phyloP scores from a whole-genome alignment of 2,329 filamentous ascomycete species.

The Phoma sp. region DNA sequence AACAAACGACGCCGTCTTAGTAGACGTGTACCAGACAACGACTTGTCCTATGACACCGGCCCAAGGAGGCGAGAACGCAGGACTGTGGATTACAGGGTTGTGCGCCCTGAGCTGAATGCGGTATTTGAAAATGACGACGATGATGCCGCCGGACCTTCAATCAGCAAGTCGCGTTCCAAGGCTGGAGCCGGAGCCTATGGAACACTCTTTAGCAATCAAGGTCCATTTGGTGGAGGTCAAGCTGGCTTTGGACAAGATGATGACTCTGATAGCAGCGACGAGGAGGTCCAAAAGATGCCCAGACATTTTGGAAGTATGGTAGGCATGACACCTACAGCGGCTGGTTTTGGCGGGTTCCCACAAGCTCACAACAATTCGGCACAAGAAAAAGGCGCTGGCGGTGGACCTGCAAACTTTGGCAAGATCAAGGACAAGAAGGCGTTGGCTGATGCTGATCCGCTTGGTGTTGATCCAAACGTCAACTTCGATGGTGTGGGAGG shows the following conservation, averaged over 20 bases:
- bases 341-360: slow-evolving; percentile 58
- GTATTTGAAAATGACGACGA: slow-evolving; percentile 80
- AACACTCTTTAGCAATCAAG: slow-evolving; percentile 84
- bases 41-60: slow-evolving; percentile 59
- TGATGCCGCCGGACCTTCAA: slow-evolving; percentile 70
- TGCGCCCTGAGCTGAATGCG: slow-evolving; percentile 72
- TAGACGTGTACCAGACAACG: slow-evolving; percentile 48
- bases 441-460: slow-evolving; percentile 89
- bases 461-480: slow-evolving; percentile 90
- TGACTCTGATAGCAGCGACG: slow-evolving; percentile 96
- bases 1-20: slow-evolving; percentile 50
- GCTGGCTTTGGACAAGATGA: slow-evolving; percentile 76
- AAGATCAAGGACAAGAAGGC: slow-evolving; percentile 93
- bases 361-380: slow-evolving; percentile 65
- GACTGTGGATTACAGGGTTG: slow-evolving; percentile 81
- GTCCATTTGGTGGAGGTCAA: slow-evolving; percentile 89
- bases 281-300: slow-evolving; percentile 74
- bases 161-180: slow-evolving; percentile 68
- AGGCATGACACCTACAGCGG: slow-evolving; percentile 66
- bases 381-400: slow-evolving; percentile 56
- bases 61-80: slow-evolving; percentile 69
- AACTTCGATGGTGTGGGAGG: slow-evolving; percentile 95
- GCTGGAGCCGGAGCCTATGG: slow-evolving; percentile 67
- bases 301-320: slow-evolving; percentile 65
- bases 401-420: slow-evolving; percentile 81